phyloP scores from a whole-genome alignment of 2,329 filamentous ascomycete genomes.

The Berkeleyomyces basicola region DNA sequence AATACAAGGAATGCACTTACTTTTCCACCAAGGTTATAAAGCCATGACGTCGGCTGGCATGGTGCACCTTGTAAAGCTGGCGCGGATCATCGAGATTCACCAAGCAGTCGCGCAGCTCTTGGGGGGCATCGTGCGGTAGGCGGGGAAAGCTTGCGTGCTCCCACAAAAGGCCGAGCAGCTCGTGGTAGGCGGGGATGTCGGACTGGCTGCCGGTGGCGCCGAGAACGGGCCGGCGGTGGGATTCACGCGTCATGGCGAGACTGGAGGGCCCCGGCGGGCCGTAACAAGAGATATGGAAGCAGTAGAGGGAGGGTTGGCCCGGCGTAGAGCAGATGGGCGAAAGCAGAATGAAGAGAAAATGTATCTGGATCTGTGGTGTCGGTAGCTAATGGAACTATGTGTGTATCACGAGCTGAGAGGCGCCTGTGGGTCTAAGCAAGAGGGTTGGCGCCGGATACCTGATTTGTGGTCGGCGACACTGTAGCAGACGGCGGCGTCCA shows the following conservation, averaged over 20 bases:
- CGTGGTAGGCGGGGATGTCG: conserved; percentile 22
- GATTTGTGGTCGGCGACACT: too few relatives aligned
- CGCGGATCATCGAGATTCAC: conserved; percentile 45
- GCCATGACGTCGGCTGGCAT: conserved; percentile 42
- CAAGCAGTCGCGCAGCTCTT: conserved; percentile 37
- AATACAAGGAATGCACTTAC: conserved; percentile 24
- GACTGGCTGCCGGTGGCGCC: not conserved
- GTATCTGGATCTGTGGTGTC: too few relatives aligned
- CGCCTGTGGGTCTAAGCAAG: too few relatives aligned
- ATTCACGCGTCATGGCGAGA: conserved; percentile 11
- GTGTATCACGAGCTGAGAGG: too few relatives aligned
- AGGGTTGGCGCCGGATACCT: too few relatives aligned
- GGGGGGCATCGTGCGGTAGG: conserved; percentile 43
- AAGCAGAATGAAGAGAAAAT: not conserved
- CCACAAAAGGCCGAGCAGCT: conserved; percentile 43
- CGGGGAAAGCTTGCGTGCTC: conserved; percentile 42
- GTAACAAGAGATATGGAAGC: not conserved
- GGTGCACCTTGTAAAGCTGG: conserved; percentile 43
- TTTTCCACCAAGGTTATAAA: conserved; percentile 52
- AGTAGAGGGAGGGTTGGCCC: not conserved
- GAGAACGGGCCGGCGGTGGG: conserved; percentile 7
- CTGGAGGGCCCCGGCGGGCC: not conserved
- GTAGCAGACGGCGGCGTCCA: too few relatives aligned
- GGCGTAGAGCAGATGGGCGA: not conserved
- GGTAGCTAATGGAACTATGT: too few relatives aligned